These are phyloP conservation scores for Neurospora tetraspora DNA, from an alignment of 495 filamentous ascomycete species.

Conservation along the genomic window DNA sequence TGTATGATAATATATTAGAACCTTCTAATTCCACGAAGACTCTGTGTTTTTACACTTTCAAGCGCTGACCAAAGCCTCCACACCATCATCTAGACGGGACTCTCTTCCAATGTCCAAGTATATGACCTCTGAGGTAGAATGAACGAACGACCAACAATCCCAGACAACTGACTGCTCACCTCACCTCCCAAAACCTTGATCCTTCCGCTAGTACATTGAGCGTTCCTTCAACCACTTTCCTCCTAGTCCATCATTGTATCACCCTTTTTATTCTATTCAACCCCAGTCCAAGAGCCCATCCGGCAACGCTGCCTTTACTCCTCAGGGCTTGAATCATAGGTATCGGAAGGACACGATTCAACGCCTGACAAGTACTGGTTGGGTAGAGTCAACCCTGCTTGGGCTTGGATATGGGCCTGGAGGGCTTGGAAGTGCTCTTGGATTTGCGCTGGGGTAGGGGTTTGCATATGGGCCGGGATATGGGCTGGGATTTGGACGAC, in stretches of 20 bases:
- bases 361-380: not conserved
- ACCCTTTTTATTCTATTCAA: not conserved
- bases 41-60: no score
- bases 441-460: not conserved
- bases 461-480: not conserved
- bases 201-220: not conserved
- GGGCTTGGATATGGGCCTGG: not conserved
- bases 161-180: not conserved
- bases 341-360: not conserved
- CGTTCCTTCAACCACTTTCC: not conserved
- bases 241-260: not conserved
- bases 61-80: no score
- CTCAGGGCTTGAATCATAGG: not conserved
- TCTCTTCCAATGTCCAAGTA: not conserved
- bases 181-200: not conserved
- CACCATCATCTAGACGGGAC: no score
- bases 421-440: not conserved
- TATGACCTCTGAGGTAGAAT: no score
- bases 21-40: no score
- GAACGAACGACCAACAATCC: not conserved
- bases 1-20: no score
- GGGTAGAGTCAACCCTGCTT: not conserved
- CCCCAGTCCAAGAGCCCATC: not conserved
- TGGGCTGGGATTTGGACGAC: not conserved
- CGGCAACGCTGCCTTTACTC: not conserved